Conservation (phyloP, 345 rosid genomes). For the Anastatica hierochuntica region DNA sequence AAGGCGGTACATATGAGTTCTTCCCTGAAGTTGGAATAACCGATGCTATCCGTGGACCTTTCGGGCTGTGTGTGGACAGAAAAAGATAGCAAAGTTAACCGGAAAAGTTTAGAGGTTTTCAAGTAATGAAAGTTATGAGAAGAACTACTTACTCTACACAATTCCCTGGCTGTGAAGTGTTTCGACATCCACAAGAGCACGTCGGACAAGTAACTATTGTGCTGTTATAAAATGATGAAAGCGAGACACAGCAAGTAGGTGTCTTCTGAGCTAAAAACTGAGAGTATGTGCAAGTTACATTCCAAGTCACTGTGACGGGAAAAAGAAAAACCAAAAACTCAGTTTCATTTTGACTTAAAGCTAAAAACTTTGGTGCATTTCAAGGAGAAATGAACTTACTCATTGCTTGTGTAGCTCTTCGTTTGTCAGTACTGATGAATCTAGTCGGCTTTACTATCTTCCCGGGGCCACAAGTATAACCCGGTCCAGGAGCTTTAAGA, state of each 20-base stretch:
- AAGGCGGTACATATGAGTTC: conserved; percentile 25
- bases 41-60: conserved; percentile 25
- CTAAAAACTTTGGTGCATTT: not conserved
- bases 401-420: conserved; percentile 68
- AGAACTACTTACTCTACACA: conserved; percentile 60
- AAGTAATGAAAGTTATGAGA: conserved; percentile 20
- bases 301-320: conserved; percentile 69
- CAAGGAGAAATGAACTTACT: conserved; percentile 33
- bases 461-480: conserved; percentile 73
- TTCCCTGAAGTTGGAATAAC: conserved; percentile 21
- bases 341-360: not conserved
- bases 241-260: conserved; percentile 74
- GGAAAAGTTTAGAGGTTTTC: conserved; percentile 15
- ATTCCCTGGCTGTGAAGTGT: conserved; percentile 33
- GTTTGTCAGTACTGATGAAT: conserved; percentile 45
- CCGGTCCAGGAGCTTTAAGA: conserved; percentile 64
- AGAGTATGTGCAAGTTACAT: conserved; percentile 82
- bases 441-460: conserved; percentile 59
- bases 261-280: conserved; percentile 64
- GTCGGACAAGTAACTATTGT: conserved; percentile 61
- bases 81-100: not conserved
- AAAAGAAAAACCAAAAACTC: not conserved
- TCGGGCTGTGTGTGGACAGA: conserved; percentile 1
- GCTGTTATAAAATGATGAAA: conserved; percentile 73
- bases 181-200: conserved; percentile 78